Base-by-base conservation (phyloP, 495 filamentous ascomycete genomes). In the Lepraria neglecta region DNA sequence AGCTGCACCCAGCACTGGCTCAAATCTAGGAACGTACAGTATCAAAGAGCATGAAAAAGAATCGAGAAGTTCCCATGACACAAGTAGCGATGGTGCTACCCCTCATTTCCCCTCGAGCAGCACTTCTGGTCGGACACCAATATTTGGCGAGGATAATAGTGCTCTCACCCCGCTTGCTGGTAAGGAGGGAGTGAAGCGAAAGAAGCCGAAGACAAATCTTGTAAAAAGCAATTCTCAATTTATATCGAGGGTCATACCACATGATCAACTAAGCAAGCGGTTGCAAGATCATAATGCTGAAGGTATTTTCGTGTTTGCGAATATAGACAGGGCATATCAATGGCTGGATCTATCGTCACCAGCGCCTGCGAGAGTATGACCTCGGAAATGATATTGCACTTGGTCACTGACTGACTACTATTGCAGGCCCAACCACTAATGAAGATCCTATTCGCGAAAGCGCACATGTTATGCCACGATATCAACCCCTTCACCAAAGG, bases 221-320 rank as follows among this genome's bases (percentile, higher is more conserved):
- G 83, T 91, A 45, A 98, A 98, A 78, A 97, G 90, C 75, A 97
- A 95, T 73, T 97, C 94, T 21, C 92, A 91, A 4, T 97, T 96
- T 69, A 91, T 98, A 24, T 96, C 92, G 6, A 77, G 94, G 56
- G 92, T 96, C n/a, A 95, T 97, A 51, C 83, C 89, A 7, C 88
- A 96, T 71, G 95, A 98, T 64, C 77, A 81, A 11, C 71, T 94
- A 30, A 75, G 76, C 1, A 96, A 95, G 71, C 81, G 89, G 57
- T 72, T 97, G 53, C 78, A 83, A 54, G 95, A 97, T 21, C 85
- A 87, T 56, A 81, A 84, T 35, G 74, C 79, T 17, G 88, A 95
- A 62, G 92, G 91, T 0, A 69, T 92, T 2, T 92, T 91, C 73
- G 89, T 85, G 4, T 97, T 98, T 76, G 92, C 87, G 61, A 98